Evolutionary conservation across 2,329 filamentous ascomycete genomes (phyloP).

Genomic region (Teratosphaeriaceae sp.): DNA sequence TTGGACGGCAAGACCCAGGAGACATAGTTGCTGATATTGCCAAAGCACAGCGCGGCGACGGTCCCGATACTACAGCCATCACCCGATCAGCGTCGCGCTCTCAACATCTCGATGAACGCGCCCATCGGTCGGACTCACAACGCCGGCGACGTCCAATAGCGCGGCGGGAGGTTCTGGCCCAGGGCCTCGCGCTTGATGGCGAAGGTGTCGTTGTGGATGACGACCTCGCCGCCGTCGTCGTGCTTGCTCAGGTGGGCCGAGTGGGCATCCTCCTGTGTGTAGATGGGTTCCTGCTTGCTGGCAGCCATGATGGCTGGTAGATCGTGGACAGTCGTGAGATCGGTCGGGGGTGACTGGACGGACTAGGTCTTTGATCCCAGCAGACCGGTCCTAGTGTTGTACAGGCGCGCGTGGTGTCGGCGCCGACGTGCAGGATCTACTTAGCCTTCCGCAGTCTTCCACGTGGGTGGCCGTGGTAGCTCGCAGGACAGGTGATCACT

Average conservation of each 20-base stretch:
- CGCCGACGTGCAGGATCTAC: background rate
- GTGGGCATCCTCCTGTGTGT: background rate
- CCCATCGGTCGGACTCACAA: background rate
- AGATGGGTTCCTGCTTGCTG: background rate
- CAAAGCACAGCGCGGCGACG: slow-evolving; percentile 10
- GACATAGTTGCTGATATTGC: slow-evolving; percentile 9
- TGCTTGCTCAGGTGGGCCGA: slow-evolving; percentile 2
- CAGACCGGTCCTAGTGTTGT: too few species aligned
- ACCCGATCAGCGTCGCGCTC: background rate
- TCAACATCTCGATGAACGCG: background rate
- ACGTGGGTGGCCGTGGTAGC: background rate
- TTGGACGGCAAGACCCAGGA: slow-evolving; percentile 6
- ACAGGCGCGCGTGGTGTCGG: too few species aligned
- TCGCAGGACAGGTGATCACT: background rate
- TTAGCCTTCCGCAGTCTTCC: background rate
- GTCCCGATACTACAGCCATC: slow-evolving; percentile 4
- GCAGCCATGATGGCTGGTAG: background rate
- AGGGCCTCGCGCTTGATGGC: slow-evolving; percentile 12
- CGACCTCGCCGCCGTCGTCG: slow-evolving; percentile 7
- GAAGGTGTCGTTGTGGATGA: slow-evolving; percentile 11
- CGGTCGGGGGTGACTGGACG: background rate
- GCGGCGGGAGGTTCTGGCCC: slow-evolving; percentile 6
- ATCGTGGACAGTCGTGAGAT: background rate
- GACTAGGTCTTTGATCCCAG: background rate
- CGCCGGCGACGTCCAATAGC: slow-evolving; percentile 8